Conservation (phyloP, 192 early-diverging fungal genomes). For the Glomus cerebriforme region DNA sequence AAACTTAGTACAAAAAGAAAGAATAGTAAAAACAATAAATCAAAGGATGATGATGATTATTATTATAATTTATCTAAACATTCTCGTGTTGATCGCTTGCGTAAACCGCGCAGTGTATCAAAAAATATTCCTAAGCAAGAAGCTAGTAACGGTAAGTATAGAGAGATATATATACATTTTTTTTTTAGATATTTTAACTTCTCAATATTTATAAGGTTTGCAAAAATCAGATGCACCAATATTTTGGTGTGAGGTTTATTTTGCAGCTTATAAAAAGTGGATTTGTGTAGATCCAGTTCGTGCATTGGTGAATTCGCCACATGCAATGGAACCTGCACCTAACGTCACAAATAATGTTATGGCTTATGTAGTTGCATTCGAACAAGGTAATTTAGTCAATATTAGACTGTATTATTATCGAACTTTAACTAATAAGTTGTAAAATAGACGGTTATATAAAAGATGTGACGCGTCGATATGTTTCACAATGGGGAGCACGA, state of each 20-base stretch:
- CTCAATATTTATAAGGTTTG: not conserved
- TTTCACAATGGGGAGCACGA: constrained; percentile 49
- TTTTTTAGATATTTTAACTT: no score
- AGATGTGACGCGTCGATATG: constrained; percentile 74
- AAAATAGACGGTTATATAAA: constrained; percentile 48
- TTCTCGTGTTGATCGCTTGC: not conserved
- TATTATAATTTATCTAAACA: not conserved
- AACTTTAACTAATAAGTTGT: not conserved
- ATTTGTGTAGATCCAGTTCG: constrained; percentile 63
- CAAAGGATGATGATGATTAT: constrained; percentile 1
- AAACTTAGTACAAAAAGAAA: not conserved
- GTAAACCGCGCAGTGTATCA: not conserved
- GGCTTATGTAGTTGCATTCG: constrained; percentile 67
- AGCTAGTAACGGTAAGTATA: not conserved
- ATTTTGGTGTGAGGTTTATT: constrained; percentile 72
- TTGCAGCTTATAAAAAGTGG: constrained; percentile 53
- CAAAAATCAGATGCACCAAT: constrained; percentile 39
- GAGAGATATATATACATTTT: not conserved
- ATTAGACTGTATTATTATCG: not conserved
- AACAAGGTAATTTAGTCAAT: constrained; percentile 37
- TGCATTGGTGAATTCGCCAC: constrained; percentile 52
- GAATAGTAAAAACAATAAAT: not conserved
- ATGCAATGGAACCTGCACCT: constrained; percentile 55
- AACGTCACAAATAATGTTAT: constrained; percentile 49
- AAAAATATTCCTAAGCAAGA: not conserved